These are phyloP conservation scores for Geotrichum siamense DNA, from an alignment of 1,139 yeast species.

Conservation along the genomic window DNA sequence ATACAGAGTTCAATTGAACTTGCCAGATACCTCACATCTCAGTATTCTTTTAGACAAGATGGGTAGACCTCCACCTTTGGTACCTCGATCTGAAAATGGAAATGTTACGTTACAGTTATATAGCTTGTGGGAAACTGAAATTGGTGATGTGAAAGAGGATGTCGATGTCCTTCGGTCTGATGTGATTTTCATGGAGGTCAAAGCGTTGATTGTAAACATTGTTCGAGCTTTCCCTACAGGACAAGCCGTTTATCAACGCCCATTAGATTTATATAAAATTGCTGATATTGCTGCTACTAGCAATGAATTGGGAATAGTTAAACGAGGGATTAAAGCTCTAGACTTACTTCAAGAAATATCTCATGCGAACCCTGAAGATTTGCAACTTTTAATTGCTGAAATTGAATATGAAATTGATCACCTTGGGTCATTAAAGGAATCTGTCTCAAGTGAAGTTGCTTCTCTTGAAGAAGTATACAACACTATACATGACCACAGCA, in stretches of 20 bases:
- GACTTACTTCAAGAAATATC: slow-evolving; percentile 33
- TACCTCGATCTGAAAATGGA: slow-evolving; percentile 32
- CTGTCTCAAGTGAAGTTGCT: slow-evolving; percentile 32
- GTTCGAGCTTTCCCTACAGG: slow-evolving; percentile 35
- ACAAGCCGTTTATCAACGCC: slow-evolving; percentile 28
- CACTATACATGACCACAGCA: slow-evolving; percentile 36
- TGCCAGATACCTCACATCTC: slow-evolving; percentile 26
- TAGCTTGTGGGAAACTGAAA: slow-evolving; percentile 36
- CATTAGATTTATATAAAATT: slow-evolving; percentile 30
- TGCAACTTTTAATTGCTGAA: slow-evolving; percentile 31
- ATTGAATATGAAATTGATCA: slow-evolving; percentile 36
- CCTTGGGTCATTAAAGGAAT: slow-evolving; percentile 34
- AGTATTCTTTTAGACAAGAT: slow-evolving; percentile 30
- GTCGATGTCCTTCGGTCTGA: slow-evolving; percentile 34
- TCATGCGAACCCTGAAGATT: slow-evolving; percentile 29
- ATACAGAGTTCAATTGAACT: slow-evolving; percentile 26
- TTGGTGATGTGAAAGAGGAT: slow-evolving; percentile 31
- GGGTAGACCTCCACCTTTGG: slow-evolving; percentile 32
- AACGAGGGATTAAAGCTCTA: slow-evolving; percentile 35
- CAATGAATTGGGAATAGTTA: slow-evolving; percentile 32
- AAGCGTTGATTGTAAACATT: slow-evolving; percentile 35
- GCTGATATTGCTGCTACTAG: slow-evolving; percentile 35
- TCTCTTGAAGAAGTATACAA: slow-evolving; percentile 34
- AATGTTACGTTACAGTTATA: slow-evolving; percentile 33
- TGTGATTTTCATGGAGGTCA: slow-evolving; percentile 36